phyloP scores from a whole-genome alignment of 2,329 filamentous ascomycete genomes.

The Aspergillus sojae region DNA sequence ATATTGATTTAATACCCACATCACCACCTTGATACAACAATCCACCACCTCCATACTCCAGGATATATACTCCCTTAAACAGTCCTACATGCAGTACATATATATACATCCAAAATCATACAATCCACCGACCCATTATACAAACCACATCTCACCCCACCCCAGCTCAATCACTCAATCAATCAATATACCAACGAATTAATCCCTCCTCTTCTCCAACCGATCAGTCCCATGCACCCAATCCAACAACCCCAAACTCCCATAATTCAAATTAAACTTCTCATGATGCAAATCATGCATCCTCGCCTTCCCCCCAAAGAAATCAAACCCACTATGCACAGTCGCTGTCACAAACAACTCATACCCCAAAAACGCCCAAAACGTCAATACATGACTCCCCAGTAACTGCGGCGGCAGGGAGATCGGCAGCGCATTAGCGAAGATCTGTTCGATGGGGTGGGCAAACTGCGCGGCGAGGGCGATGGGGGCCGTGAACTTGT shows the following conservation, averaged over 20 bases:
- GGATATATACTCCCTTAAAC: not conserved
- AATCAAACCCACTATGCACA: constrained; percentile 62
- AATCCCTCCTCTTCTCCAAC: not conserved
- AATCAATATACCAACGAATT: not conserved
- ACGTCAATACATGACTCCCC: constrained; percentile 54
- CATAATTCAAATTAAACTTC: constrained; percentile 58
- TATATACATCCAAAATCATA: not conserved
- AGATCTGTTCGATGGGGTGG: constrained; percentile 59
- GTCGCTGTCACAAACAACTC: constrained; percentile 57
- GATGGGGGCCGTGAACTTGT: constrained; percentile 59
- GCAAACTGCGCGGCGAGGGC: constrained; percentile 60
- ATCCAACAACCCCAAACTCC: constrained; percentile 56
- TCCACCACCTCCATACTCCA: not conserved
- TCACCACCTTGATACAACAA: not conserved
- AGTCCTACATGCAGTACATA: not conserved
- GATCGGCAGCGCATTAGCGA: constrained; percentile 58
- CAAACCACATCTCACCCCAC: no score
- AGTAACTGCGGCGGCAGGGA: constrained; percentile 53
- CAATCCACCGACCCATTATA: no score
- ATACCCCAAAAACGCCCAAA: constrained; percentile 54
- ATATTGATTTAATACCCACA: not conserved
- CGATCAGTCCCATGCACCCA: constrained; percentile 57
- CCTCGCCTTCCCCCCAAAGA: constrained; percentile 48
- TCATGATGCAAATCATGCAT: constrained; percentile 63
- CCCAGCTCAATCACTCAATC: not conserved